phyloP scores from a whole-genome alignment of 352 stramenopile genomes.

The Globisporangium emineosum region DNA sequence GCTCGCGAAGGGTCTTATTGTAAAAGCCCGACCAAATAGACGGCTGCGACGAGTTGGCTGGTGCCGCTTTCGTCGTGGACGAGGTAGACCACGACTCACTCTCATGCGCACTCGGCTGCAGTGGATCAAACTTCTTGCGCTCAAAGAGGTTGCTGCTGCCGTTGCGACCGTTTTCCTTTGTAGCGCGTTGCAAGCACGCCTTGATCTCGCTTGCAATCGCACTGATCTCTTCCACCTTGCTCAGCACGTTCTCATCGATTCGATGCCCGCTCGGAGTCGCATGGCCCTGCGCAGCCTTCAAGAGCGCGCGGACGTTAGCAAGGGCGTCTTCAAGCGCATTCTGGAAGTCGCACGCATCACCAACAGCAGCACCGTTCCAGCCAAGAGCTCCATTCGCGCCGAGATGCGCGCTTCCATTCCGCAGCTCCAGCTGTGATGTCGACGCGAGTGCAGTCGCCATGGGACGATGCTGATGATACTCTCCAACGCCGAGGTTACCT shows the following conservation, averaged over 20 bases:
- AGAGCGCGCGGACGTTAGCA: constrained; percentile 3
- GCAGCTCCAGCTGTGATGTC: background rate
- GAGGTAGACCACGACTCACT: constrained; percentile 27
- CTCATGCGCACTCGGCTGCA: constrained; percentile 40
- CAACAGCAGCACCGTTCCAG: background rate
- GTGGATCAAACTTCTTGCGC: constrained; percentile 44
- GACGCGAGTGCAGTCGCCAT: constrained; percentile 1
- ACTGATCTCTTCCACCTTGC: constrained; percentile 14
- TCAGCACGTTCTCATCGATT: constrained; percentile 1
- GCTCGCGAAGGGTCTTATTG: constrained; percentile 86
- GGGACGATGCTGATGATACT: no score
- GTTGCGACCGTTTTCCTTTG: background rate
- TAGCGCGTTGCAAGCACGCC: constrained; percentile 12
- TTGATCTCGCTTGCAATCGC: constrained; percentile 26
- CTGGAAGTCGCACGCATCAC: constrained; percentile 8
- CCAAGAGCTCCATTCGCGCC: background rate
- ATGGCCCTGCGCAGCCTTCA: constrained; percentile 23
- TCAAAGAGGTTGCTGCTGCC: background rate
- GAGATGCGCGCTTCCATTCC: background rate
- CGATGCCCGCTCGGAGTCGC: background rate
- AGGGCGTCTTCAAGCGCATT: constrained; percentile 33
- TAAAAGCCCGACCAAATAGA: constrained; percentile 88
- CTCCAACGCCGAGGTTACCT: no score
- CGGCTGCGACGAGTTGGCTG: constrained; percentile 42
- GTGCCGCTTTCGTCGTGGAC: constrained; percentile 9